phyloP scores from a whole-genome alignment of 2,329 filamentous ascomycete genomes.

The Fusarium devonianum region DNA sequence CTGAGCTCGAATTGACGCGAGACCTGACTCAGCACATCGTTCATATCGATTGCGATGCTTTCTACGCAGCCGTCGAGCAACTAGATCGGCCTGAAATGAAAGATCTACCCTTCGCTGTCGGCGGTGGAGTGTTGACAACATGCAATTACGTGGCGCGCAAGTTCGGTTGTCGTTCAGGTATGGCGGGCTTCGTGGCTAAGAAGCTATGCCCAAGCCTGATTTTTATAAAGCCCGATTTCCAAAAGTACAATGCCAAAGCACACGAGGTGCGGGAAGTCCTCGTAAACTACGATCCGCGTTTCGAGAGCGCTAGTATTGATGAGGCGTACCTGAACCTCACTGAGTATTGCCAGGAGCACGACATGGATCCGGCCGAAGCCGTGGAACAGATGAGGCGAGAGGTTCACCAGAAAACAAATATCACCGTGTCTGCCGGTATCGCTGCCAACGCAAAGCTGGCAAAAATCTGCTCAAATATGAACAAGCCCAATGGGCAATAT shows the following conservation, averaged over 20 bases:
- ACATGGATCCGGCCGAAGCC: slow-evolving; percentile 73
- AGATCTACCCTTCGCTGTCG: slow-evolving; percentile 89
- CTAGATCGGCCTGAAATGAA: slow-evolving; percentile 84
- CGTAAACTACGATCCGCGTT: slow-evolving; percentile 85
- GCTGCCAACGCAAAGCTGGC: slow-evolving; percentile 92
- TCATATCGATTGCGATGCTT: slow-evolving; percentile 96
- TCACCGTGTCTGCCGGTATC: slow-evolving; percentile 94
- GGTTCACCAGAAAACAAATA: slow-evolving; percentile 76
- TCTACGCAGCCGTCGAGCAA: slow-evolving; percentile 93
- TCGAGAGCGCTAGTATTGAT: slow-evolving; percentile 93
- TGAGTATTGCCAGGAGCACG: slow-evolving; percentile 75
- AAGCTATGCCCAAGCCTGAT: slow-evolving; percentile 90
- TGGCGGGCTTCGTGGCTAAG: slow-evolving; percentile 95
- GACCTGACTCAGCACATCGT: slow-evolving; percentile 87
- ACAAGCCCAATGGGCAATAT: slow-evolving; percentile 96
- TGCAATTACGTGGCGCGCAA: slow-evolving; percentile 90
- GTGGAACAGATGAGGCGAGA: slow-evolving; percentile 81
- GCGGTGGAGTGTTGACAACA: slow-evolving; percentile 69
- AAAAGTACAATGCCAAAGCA: slow-evolving; percentile 91
- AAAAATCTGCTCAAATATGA: slow-evolving; percentile 94
- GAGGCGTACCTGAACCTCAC: slow-evolving; percentile 98
- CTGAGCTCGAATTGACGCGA: slow-evolving; percentile 77
- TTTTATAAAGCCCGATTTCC: slow-evolving; percentile 83
- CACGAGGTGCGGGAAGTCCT: slow-evolving; percentile 84
- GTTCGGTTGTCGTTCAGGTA: slow-evolving; percentile 90